Evolutionary conservation across 768 basidiomycete species (phyloP).

Genomic region (Pisolithus sp.): DNA sequence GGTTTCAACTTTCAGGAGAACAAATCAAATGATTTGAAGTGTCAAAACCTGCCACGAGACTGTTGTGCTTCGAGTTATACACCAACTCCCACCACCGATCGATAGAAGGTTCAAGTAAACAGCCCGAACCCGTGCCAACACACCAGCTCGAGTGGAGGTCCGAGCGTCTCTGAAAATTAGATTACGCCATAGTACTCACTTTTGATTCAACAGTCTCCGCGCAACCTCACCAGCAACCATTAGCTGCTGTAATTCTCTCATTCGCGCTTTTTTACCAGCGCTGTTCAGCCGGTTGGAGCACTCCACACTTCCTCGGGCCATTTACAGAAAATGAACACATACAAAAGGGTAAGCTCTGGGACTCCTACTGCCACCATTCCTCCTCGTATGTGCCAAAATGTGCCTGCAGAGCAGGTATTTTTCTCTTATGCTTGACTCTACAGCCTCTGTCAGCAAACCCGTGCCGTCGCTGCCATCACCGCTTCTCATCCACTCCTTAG

Average conservation of each 20-base stretch:
- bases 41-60: background rate
- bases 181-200: background rate
- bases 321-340: slow-evolving; percentile 3
- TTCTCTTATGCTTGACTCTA: slow-evolving; percentile 9
- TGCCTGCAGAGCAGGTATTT: background rate
- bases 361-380: slow-evolving; percentile 7
- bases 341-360: background rate
- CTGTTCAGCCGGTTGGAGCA: background rate
- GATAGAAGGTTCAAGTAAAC: no score
- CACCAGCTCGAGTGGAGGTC: no score
- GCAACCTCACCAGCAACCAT: background rate
- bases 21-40: background rate
- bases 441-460: slow-evolving; percentile 57
- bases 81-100: no score
- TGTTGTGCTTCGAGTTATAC: no score
- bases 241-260: background rate
- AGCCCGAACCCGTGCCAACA: no score
- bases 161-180: no score
- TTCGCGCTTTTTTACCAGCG: background rate
- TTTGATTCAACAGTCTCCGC: background rate
- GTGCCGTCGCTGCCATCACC: slow-evolving; percentile 43
- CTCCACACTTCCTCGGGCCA: slow-evolving; percentile 3
- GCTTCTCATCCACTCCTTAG: slow-evolving; percentile 59
- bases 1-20: background rate
- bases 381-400: slow-evolving; percentile 16